Base-by-base conservation (phyloP, 768 basidiomycete species). In the Russula olivacea region DNA sequence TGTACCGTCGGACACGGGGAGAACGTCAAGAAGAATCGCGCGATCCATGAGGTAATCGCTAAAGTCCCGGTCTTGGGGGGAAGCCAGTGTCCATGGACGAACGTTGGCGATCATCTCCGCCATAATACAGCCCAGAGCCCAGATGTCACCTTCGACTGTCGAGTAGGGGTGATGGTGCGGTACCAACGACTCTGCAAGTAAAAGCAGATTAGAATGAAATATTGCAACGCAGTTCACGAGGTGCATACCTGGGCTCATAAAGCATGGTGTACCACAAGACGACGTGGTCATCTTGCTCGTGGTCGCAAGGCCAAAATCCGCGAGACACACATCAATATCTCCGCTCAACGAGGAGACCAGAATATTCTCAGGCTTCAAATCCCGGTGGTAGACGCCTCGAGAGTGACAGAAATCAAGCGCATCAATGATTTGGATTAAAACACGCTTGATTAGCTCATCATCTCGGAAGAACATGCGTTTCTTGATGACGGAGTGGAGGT, bases 1-100 rank as follows among this genome's bases (percentile, higher is more conserved):
- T 56, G 78, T 74, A 38, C 72, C 73, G 21, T 70, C 63, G 6
- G 83, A 83, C 10, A 62, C 21, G 11, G 54, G 54, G 17, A 65
- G 50, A 15, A 36, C 9, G 19, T 61, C 38, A 19, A 45, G 36
- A 7, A 65, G 28, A 7, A 51, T 41, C 2, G 48, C 9, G 17
- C 52, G 49, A 32, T 59, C 51, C 40, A 38, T 40, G 6, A 65
- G 25, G 55, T 17, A 65, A 36, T 34, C 8, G 14, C 12, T 40
- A 25, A 19, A 65, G 3, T 51, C 28, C 1, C 52, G 21, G 28
- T 62, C 61, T 15, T 58, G 28, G 10, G 55, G 55, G 4, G 36
- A 19, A 7, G 64, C 64, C 28, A n/a, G 0, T 1, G 4, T 3
- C 64, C 64, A 65, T n/a, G 48, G 64, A 9, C 47, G 43, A 14